Evolutionary conservation across 805 yeast genomes (phyloP), one percentile per base, ranked within the genome.

Genomic region (Suhomyces sp.): DNA sequence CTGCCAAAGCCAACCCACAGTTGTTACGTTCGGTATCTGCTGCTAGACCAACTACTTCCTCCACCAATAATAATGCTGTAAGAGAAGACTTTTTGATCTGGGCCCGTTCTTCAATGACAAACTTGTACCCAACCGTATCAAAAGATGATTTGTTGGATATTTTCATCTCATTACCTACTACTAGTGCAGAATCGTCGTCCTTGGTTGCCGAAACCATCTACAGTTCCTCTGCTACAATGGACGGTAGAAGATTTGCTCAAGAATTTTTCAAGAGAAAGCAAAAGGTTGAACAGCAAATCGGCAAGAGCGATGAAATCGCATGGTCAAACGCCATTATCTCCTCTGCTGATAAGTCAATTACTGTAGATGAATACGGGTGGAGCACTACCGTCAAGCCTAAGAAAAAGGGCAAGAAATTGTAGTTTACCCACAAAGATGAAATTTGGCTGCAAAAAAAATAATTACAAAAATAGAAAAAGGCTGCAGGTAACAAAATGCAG

Each of bases 151-250:
- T 94, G 41, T 74, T 93, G 46, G 85, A 87, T 51, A 85, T 94
- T 64, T 79, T 94, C 60, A 73, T 92, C 55, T 85, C 90, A 54
- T 79, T 93, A 55, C 97, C 97, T 33, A 70, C 80, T n/a, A 67
- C 64, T 46, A 81, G 84, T 39, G 60, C 77, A 6, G 97, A 90
- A 59, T 83, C 96, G 0, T 76, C 79, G 46, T 96, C 86, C 66
- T 88, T 93, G 65, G 91, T 93, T 64, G 86, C 96, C 1, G 99
- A 93, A 63, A 89, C 97, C 10, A 84, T 93, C 53, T 91, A 90
- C 72, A 84, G 94, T 22, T 87, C 90, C 54, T 87, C 96, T 40
- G 81, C 92, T 2, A 86, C 92, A 1, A 85, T 93, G 87, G 97
- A 94, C 67, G 98, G 98, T 21, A 84, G 97, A 65, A 79, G 96